Percentiles rank a stretch among this genome's conserved stretches.
These are phyloP conservation scores for Neurospora intermedia DNA, from an alignment of 495 filamentous ascomycete genomes.

Conservation along the genomic window DNA sequence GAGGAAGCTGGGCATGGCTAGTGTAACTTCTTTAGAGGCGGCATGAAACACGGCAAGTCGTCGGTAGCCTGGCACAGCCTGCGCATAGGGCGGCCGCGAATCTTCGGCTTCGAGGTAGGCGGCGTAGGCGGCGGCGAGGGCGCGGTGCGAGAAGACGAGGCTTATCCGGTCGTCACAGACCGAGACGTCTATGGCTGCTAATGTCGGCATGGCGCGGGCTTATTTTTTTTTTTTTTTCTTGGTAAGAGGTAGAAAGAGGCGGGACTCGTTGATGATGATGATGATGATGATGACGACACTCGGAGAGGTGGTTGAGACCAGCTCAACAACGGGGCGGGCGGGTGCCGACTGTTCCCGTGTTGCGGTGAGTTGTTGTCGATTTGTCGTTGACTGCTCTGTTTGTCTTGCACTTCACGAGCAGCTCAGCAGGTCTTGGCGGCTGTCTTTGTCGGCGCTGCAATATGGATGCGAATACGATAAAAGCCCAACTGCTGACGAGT, in stretches of 20 bases:
- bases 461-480: neutral
- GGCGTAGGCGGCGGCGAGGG: constrained; percentile 20
- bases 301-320: neutral
- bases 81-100: constrained; percentile 4
- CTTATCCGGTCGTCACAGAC: constrained; percentile 19
- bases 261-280: neutral
- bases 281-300: neutral
- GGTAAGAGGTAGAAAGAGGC: neutral
- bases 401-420: neutral
- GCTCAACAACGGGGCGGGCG: neutral
- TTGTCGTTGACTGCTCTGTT: neutral
- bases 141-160: constrained; percentile 22
- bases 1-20: constrained; percentile 19
- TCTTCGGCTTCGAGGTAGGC: constrained; percentile 18
- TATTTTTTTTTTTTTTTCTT: neutral
- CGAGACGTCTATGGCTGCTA: constrained; percentile 22
- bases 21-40: constrained; percentile 15
- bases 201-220: constrained; percentile 13
- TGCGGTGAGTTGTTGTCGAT: neutral
- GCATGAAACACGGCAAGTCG: constrained; percentile 12
- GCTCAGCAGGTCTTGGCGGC: neutral
- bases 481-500: neutral
- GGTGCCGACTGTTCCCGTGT: neutral
- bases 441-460: neutral
- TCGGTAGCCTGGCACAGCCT: constrained; percentile 12